Evolutionary conservation across 768 basidiomycete genomes (phyloP), one percentile per base, ranked within the genome.

Genomic region (Psilocybe sp.): DNA sequence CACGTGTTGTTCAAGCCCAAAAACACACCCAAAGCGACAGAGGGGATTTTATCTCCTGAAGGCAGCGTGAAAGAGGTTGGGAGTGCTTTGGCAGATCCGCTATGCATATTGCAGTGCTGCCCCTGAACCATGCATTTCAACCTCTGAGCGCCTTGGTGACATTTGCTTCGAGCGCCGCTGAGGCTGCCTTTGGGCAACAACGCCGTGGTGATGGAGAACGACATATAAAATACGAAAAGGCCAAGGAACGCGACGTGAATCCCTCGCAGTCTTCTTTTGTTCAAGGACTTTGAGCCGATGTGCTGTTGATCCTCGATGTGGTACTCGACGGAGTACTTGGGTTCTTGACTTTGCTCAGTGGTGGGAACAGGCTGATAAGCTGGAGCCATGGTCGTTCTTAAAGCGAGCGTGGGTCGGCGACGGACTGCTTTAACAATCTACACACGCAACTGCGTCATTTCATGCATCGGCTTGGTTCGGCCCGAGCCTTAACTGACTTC

Each of bases 21-120:
- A 42, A 16, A 48, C 60, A 35, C 66, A 83, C 84, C 84, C 16
- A 61, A 37, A n/a, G 55, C 60, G 44, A 61, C 53, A 43, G 79
- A 72, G 0, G 87, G 87, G 28, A 89, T 87, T 53, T 76, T 74
- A 55, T 84, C 80, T 0, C 87, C 87, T 32, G 84, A 85, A 4
- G 83, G 81, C 12, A 89, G 69, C 1, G 72, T 76, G 58, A 74
- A 86, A 61, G 83, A 71, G 5, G 69, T 74, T 0, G 82, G 73
- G 19, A 77, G 64, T 37, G 49, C 55, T 33, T 55, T 47, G 19
- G 35, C 31, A 20, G 49, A 47, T 37, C 13, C 34, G 18, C 23
- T 55, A 23, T 52, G 52, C 38, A 54, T 33, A 7, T 39, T 35
- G 28, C 35, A 28, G 9, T 38, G 37, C 38, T 13, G 8, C 14